phyloP scores from a whole-genome alignment of 2,329 filamentous ascomycete genomes.

The Paecilomyces fulvus region DNA sequence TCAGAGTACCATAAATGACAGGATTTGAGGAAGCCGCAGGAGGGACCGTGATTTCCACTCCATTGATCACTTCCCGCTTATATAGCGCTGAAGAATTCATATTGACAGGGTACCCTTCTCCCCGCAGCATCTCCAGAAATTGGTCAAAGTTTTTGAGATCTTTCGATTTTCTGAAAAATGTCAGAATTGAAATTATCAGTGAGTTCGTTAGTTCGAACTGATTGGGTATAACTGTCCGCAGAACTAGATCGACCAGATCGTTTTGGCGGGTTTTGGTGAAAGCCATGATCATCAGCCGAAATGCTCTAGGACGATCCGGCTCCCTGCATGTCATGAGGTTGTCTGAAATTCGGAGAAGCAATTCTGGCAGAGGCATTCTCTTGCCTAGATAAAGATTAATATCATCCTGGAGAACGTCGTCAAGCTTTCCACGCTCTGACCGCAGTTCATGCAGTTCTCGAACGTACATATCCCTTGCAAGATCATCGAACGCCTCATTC shows the following conservation, averaged over 20 bases:
- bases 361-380: constrained; percentile 24
- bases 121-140: constrained; percentile 29
- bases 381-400: constrained; percentile 20
- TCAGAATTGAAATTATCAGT: constrained; percentile 28
- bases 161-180: constrained; percentile 31
- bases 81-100: constrained; percentile 19
- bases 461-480: constrained; percentile 19
- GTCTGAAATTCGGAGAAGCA: constrained; percentile 26
- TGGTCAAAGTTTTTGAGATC: constrained; percentile 34
- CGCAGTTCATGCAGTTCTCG: constrained; percentile 10
- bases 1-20: constrained; percentile 27
- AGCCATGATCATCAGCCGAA: constrained; percentile 27
- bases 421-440: constrained; percentile 14
- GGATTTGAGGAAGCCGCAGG: constrained; percentile 24
- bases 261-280: constrained; percentile 32
- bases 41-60: constrained; percentile 28
- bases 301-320: constrained; percentile 25
- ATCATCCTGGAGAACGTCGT: constrained; percentile 21
- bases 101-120: constrained; percentile 25
- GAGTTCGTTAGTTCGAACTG: constrained; percentile 27
- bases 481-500: constrained; percentile 21
- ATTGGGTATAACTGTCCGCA: constrained; percentile 30
- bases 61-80: constrained; percentile 22
- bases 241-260: constrained; percentile 30
- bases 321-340: constrained; percentile 27